Evolutionary conservation across 192 early-diverging fungal genomes (phyloP), one percentile per base, ranked within the genome.

Genomic region (Backusella sp.): DNA sequence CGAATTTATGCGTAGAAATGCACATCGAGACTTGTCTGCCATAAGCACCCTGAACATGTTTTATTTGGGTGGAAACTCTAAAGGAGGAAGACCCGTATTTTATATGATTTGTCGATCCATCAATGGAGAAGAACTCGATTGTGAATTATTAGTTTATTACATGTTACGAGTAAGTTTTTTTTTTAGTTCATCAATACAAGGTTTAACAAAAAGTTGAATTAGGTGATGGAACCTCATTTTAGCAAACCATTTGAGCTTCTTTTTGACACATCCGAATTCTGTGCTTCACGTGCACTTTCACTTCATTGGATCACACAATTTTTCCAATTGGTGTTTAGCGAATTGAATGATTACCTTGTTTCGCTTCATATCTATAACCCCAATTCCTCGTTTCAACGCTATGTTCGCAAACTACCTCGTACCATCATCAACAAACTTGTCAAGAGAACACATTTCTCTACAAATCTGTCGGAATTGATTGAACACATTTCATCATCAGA

Each of bases 91-190:
- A 49, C 94, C 94, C 0, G 94, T 97, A 0, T 86, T 97, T 66
- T 97, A 97, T 82, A 90, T 92, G 78, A 92, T 97, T 68, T 89
- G 90, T 34, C 88, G 94, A 44, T 86, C 91, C 11, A 70, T 97
- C 42, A 87, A 90, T 69, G 77, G 89, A 71, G 92, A 96, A 37
- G 87, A 86, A 36, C 85, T 94, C 44, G 95, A 97, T 81, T 94
- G 96, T 83, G 96, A 97, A 32, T 76, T 94, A 6, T 78, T 95
- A 32, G 86, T 95, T 80, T 90, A 94, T 76, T 90, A 94, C 68
- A 78, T 93, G 66, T 81, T 93, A 77, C 86, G 87, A 44, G 88
- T 89, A 84, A 83, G 81, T 70, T 53, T 53, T 53, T 8, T 23
- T 37, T 23, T 62, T 28, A 0, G n/a, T 73, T 30, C 0, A 36